Percentiles rank a stretch among this genome's conserved stretches.
Conservation (phyloP, 2,329 filamentous ascomycete genomes). For the Endothia cerciana region DNA sequence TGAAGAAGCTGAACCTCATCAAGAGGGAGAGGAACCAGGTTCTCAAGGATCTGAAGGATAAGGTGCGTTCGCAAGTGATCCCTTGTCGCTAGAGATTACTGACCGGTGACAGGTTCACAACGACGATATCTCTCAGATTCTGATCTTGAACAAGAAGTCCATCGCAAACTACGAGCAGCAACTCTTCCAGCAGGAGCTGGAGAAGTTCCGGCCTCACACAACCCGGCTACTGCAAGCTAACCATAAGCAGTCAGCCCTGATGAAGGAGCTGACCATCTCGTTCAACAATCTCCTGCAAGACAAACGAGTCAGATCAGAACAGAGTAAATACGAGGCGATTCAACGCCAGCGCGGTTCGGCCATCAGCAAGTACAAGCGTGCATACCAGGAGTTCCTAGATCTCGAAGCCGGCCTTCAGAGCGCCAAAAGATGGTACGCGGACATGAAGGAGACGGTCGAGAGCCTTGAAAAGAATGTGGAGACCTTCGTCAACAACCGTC, state of each 20-base stretch:
- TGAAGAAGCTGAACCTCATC: conserved; percentile 89
- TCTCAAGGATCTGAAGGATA: conserved; percentile 95
- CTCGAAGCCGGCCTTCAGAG: conserved; percentile 83
- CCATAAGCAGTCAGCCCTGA: conserved; percentile 90
- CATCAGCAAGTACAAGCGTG: conserved; percentile 84
- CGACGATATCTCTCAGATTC: conserved; percentile 95
- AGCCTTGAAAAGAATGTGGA: conserved; percentile 96
- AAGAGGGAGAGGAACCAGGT: conserved; percentile 92
- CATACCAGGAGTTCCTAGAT: conserved; percentile 91
- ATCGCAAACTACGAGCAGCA: conserved; percentile 90
- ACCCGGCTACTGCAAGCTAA: conserved; percentile 89
- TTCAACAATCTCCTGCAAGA: conserved; percentile 92
- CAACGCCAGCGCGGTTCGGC: conserved; percentile 81
- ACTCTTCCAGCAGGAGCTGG: conserved; percentile 93
- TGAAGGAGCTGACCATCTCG: conserved; percentile 89
- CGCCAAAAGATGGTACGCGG: conserved; percentile 90
- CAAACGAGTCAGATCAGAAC: conserved; percentile 89
- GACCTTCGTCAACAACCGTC: conserved; percentile 91
- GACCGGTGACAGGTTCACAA: conserved; percentile 72
- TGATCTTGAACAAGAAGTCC: conserved; percentile 97
- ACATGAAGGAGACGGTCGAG: conserved; percentile 94
- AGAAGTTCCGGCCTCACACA: conserved; percentile 94
- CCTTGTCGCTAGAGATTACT: conserved; percentile 24
- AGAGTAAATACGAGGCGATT: conserved; percentile 91
- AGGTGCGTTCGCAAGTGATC: conserved; percentile 61